These are phyloP conservation scores for Calycina herbarum DNA, from an alignment of 2,329 filamentous ascomycete genomes.

Conservation along the genomic window DNA sequence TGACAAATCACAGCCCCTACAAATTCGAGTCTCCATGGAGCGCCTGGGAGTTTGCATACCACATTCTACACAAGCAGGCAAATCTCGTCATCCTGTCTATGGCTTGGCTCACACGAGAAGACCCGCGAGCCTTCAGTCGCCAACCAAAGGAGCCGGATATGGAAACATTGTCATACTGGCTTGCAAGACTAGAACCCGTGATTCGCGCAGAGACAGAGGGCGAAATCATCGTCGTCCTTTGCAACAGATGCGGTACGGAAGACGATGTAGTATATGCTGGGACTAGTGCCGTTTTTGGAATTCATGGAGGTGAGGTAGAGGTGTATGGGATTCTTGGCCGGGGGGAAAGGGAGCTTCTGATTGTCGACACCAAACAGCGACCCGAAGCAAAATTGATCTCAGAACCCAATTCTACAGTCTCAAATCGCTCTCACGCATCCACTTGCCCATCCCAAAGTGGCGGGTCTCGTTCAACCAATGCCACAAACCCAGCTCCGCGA, in stretches of 20 bases:
- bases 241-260: constrained; percentile 70
- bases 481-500: neutral
- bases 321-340: constrained; percentile 72
- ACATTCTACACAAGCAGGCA: constrained; percentile 56
- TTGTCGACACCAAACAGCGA: constrained; percentile 56
- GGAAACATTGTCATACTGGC: constrained; percentile 71
- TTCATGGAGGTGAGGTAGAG: constrained; percentile 63
- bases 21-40: constrained; percentile 52
- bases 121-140: constrained; percentile 47
- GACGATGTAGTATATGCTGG: constrained; percentile 68
- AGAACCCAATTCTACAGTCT: constrained; percentile 20
- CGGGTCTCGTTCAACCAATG: neutral
- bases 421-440: constrained; percentile 5
- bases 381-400: constrained; percentile 31
- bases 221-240: constrained; percentile 70
- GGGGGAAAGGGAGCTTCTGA: constrained; percentile 64
- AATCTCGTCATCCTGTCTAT: constrained; percentile 71
- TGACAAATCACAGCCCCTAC: constrained; percentile 44
- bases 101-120: constrained; percentile 71
- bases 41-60: constrained; percentile 49
- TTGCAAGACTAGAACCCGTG: constrained; percentile 67
- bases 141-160: constrained; percentile 63
- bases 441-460: neutral
- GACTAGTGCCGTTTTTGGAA: constrained; percentile 69
- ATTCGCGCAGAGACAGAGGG: constrained; percentile 52